These are phyloP conservation scores for Xanthoconium separans DNA, from an alignment of 1,284 basidiomycete genomes.

Conservation along the genomic window DNA sequence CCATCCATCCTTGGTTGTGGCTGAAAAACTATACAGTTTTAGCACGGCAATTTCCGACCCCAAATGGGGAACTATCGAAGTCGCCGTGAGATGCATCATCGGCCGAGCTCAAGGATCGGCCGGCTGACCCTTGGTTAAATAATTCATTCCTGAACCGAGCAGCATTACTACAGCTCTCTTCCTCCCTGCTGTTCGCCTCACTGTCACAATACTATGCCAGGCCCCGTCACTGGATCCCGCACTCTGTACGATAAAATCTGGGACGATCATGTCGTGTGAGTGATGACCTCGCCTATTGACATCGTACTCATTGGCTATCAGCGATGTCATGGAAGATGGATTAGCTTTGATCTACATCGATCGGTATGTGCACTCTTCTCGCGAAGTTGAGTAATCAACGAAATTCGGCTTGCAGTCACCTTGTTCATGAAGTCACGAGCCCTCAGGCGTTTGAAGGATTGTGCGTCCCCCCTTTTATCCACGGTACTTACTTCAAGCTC, in stretches of 20 bases:
- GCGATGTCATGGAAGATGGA: conserved; percentile 77
- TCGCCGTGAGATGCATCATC: too few relatives aligned
- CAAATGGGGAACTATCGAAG: too few relatives aligned
- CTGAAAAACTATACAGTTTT: conserved; percentile 44
- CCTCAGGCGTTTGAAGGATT: conserved; percentile 97
- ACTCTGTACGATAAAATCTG: conserved; percentile 96
- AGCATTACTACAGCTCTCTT: not conserved
- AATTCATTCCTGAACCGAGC: not conserved
- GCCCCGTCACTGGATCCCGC: conserved; percentile 57
- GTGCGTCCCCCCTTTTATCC: conserved; percentile 41
- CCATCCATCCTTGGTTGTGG: conserved; percentile 28
- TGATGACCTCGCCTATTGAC: conserved; percentile 15
- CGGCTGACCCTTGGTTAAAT: conserved; percentile 10
- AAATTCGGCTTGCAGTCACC: conserved; percentile 58
- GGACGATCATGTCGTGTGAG: conserved; percentile 92
- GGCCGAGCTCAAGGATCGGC: conserved; percentile 27
- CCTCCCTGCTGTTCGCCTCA: not conserved
- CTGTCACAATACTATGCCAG: conserved; percentile 47
- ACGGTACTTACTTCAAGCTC: conserved; percentile 2
- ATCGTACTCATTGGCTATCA: conserved; percentile 33
- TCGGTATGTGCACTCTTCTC: conserved; percentile 48
- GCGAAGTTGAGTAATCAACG: not conserved
- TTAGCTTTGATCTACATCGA: conserved; percentile 92
- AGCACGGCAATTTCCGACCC: conserved; percentile 23
- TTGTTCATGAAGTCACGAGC: conserved; percentile 95